Conservation (phyloP, 306 rosid genomes). For the Purshia tridentata region DNA sequence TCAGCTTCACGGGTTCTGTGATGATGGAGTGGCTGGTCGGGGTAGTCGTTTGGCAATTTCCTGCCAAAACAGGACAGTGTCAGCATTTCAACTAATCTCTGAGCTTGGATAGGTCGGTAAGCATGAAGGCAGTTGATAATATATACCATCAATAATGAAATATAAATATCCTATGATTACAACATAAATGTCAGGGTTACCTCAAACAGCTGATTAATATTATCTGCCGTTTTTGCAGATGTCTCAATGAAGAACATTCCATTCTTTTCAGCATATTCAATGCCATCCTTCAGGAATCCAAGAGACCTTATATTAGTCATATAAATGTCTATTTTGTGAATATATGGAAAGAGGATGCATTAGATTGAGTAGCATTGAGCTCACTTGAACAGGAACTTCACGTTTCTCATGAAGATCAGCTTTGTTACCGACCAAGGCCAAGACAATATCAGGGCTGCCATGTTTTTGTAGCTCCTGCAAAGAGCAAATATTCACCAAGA, state of each 20-base stretch:
- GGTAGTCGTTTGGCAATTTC: slow-evolving; percentile 59
- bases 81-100: not conserved
- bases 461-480: slow-evolving; percentile 90
- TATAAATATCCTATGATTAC: not conserved
- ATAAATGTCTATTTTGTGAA: slow-evolving; percentile 10
- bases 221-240: slow-evolving; percentile 98
- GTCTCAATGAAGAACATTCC: slow-evolving; percentile 99
- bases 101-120: not conserved
- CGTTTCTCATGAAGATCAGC: slow-evolving; percentile 93
- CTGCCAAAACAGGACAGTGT: slow-evolving; percentile 27
- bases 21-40: slow-evolving; percentile 43
- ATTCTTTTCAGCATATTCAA: slow-evolving; percentile 86
- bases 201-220: slow-evolving; percentile 94
- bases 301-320: not conserved
- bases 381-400: slow-evolving; percentile 76
- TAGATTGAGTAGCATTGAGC: slow-evolving; percentile 17
- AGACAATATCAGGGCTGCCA: slow-evolving; percentile 88
- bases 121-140: no score
- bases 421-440: slow-evolving; percentile 96
- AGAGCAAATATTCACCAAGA: slow-evolving; percentile 9
- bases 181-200: slow-evolving; percentile 42
- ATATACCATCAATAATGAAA: not conserved
- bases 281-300: slow-evolving; percentile 62
- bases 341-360: slow-evolving; percentile 16
- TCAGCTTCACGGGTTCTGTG: slow-evolving; percentile 19